phyloP scores from a whole-genome alignment of 148 eudicot species.

The Rhododendron williamsianum region DNA sequence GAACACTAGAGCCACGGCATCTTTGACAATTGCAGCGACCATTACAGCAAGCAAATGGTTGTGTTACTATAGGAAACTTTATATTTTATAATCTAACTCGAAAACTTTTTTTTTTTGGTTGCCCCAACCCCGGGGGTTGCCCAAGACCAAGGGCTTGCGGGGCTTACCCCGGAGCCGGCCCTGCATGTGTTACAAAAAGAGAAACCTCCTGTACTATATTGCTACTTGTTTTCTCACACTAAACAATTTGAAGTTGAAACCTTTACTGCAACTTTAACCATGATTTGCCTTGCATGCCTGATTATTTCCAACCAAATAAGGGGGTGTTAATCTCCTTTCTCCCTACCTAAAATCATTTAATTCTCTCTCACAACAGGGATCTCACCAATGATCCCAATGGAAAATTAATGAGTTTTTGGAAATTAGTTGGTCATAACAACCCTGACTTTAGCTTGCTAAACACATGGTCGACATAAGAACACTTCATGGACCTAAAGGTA shows the following conservation, averaged over 20 bases:
- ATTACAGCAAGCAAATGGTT: too few species aligned
- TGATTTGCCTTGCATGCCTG: not conserved
- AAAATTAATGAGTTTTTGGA: not conserved
- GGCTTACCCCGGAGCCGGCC: too few species aligned
- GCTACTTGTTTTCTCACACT: not conserved
- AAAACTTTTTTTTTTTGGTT: too few species aligned
- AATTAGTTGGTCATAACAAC: not conserved
- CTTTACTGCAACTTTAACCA: not conserved
- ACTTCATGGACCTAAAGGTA: not conserved
- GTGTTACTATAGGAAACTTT: too few species aligned
- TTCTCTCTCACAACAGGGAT: not conserved
- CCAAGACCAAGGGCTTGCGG: too few species aligned
- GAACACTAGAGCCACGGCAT: too few species aligned
- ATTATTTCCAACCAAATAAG: not conserved
- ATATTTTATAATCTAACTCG: too few species aligned
- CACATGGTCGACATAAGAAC: not conserved
- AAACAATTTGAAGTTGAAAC: not conserved
- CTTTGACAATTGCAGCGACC: too few species aligned
- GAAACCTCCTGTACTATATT: too few species aligned
- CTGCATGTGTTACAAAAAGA: too few species aligned
- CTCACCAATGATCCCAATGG: not conserved
- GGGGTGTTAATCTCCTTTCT: not conserved
- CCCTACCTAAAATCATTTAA: not conserved
- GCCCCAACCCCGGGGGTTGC: too few species aligned
- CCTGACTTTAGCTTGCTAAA: not conserved